Evolutionary conservation across 306 rosid species (phyloP), one percentile per base, ranked within the genome.

Genomic region (Quercus aquifolioides): DNA sequence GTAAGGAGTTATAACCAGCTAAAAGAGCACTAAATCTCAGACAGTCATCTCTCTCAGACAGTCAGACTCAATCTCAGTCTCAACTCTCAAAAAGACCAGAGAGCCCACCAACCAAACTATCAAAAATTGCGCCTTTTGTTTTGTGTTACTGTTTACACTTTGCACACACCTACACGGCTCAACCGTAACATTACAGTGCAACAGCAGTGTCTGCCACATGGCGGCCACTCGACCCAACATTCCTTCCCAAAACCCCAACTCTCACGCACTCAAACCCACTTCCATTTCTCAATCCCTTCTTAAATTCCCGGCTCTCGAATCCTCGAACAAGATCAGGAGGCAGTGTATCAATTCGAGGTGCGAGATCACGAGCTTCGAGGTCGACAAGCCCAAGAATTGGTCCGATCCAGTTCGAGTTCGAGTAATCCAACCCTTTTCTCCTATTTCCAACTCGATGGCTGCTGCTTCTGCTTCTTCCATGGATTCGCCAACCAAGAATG

Each of bases 311-410:
- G 21, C 1, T 15, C 4, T 71, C 82, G 83, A 74, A 75, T 3
- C 72, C 76, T 74, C 17, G 20, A 83, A 74, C 77, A 74, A 70
- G 76, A 74, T 59, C 55, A 54, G 55, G 71, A 46, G 51, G 55
- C 83, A 55, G 78, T 73, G 62, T 12, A 57, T 10, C 76, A 68
- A n/a, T 10, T 23, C 74, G 54, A 75, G 85, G 79, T 86, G 96
- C 76, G 91, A 94, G 71, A 71, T 86, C 91, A 87, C 80, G 84
- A 84, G 92, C 82, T 90, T 82, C 75, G 95, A 89, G 20, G 84
- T 73, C 73, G 52, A 68, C 72, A 68, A 35, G 72, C 52, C 54
- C 72, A 20, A 31, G 52, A 68, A 35, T 35, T 68, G 72, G 72
- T 12, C 72, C 72, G 72, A 68, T 35, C 54, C 72, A 15, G 5